Evolutionary conservation across 1,139 yeast genomes (phyloP), one percentile per base, ranked within the genome.

Genomic region (Zygoascus sp.): DNA sequence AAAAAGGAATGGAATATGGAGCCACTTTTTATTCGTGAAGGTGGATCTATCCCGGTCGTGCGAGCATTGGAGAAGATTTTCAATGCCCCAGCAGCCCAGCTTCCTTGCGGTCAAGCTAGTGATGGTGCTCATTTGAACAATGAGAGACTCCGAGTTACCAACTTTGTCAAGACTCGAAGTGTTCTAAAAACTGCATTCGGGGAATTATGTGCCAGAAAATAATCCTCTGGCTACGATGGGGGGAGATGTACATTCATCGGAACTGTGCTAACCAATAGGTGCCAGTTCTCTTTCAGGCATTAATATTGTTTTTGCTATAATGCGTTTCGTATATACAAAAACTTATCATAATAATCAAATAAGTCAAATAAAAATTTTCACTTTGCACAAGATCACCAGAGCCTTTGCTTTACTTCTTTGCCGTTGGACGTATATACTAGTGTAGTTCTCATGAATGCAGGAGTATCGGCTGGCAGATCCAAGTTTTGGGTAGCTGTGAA

Each of bases 51-150:
- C 61, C 97, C 98, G 1, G 83, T 92, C 11, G 81, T 94, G 6
- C 68, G 97, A 51, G 84, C 84, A 53, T 69, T 92, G 55, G 98
- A 92, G 59, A 85, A 84, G 62, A 74, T 77, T 16, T 85, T 92
- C 56, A 66, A 75, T 46, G 96, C 97, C 1, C 86, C 88, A 17
- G 97, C 97, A 1, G 95, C 92, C 0, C 97, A 92, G 64, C 78
- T 92, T 36, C 98, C 98, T 1, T 88, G 97, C 63, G 98, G 98
- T 0, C 98, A 92, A 67, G 79, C 94, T 0, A 81, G 94, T 42
- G 98, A 92, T 63, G 88, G 88, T 61, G 97, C 97, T 1, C 98
- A 92, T 69, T 74, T 92, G 59, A 81, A 82, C 58, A 84, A 92
- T 61, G 98, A 92, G 65, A 77, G 94, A 53, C 67, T 92, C 44